Percentiles rank a stretch among this genome's conserved stretches.
Conservation (phyloP, 495 filamentous ascomycete genomes). For the Neurospora intermedia region DNA sequence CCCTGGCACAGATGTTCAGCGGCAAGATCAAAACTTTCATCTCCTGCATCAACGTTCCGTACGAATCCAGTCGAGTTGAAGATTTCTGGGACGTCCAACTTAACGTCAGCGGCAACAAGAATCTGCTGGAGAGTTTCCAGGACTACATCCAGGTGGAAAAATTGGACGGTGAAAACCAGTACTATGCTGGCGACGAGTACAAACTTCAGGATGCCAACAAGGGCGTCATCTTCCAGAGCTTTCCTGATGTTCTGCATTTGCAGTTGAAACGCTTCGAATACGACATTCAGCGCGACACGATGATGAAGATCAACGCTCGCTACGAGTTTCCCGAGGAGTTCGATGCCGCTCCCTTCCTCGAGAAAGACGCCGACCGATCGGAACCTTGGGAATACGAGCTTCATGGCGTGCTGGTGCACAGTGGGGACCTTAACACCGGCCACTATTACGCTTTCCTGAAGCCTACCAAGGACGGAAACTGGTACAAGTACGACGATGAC, state of each 20-base stretch:
- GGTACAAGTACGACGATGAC: constrained; percentile 97
- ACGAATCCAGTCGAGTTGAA: constrained; percentile 86
- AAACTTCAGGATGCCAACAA: constrained; percentile 95
- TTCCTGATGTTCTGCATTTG: constrained; percentile 88
- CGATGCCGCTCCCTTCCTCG: constrained; percentile 80
- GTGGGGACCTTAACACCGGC: constrained; percentile 92
- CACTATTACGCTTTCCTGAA: constrained; percentile 98
- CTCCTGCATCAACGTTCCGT: constrained; percentile 95
- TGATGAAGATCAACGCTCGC: constrained; percentile 99
- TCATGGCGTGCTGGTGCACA: constrained; percentile 93
- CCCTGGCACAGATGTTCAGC: constrained; percentile 79
- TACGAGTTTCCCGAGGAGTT: constrained; percentile 95
- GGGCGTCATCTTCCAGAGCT: constrained; percentile 92
- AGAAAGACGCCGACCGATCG: constrained; percentile 73
- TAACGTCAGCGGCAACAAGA: constrained; percentile 89
- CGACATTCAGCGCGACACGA: constrained; percentile 85
- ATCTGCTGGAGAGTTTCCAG: constrained; percentile 84
- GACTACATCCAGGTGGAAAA: constrained; percentile 96
- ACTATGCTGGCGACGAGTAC: constrained; percentile 77
- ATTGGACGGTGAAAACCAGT: constrained; percentile 96
- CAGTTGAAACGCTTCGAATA: constrained; percentile 98
- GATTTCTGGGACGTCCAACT: constrained; percentile 99
- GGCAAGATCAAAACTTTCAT: constrained; percentile 98
- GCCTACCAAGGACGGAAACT: constrained; percentile 80
- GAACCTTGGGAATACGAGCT: constrained; percentile 86